Conservation (phyloP, 2,329 filamentous ascomycete species). For the Venturia nashicola region DNA sequence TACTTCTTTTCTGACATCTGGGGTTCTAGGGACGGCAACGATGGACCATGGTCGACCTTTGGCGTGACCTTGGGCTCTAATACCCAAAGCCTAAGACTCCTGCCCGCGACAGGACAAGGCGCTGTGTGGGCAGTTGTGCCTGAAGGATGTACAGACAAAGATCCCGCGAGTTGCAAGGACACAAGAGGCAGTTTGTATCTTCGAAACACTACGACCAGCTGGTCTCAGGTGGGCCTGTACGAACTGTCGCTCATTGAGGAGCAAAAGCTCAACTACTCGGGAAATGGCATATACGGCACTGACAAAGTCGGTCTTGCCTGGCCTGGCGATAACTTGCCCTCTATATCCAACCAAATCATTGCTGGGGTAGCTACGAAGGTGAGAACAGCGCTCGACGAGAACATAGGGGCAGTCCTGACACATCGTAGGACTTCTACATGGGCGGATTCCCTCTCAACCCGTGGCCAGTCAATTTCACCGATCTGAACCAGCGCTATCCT, state of each 20-base stretch:
- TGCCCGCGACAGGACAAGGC: slow-evolving; percentile 4
- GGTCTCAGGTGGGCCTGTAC: slow-evolving; percentile 14
- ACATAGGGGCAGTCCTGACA: neutral
- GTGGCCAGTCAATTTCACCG: slow-evolving; percentile 11
- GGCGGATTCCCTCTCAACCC: slow-evolving; percentile 9
- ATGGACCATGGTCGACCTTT: slow-evolving; percentile 12
- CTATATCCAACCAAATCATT: slow-evolving; percentile 5
- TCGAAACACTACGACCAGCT: slow-evolving; percentile 13
- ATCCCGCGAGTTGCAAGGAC: slow-evolving; percentile 13
- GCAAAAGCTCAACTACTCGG: slow-evolving; percentile 11
- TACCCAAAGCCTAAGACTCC: slow-evolving; percentile 9
- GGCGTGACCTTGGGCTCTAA: slow-evolving; percentile 8
- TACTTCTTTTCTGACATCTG: neutral
- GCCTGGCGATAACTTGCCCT: slow-evolving; percentile 9
- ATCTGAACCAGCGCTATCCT: neutral
- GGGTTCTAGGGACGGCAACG: slow-evolving; percentile 9
- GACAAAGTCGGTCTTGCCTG: slow-evolving; percentile 9
- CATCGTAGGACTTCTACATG: slow-evolving; percentile 9
- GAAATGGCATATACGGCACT: slow-evolving; percentile 12
- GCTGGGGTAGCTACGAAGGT: slow-evolving; percentile 10
- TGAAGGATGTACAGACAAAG: slow-evolving; percentile 10
- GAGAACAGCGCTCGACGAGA: neutral
- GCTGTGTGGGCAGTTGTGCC: slow-evolving; percentile 10
- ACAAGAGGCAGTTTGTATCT: slow-evolving; percentile 13
- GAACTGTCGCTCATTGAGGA: slow-evolving; percentile 12